A percentile compares a stretch with the other conserved stretches of the same genome.
These are phyloP conservation scores for Talaromyces liani DNA, from an alignment of 495 filamentous ascomycete species.

Conservation along the genomic window DNA sequence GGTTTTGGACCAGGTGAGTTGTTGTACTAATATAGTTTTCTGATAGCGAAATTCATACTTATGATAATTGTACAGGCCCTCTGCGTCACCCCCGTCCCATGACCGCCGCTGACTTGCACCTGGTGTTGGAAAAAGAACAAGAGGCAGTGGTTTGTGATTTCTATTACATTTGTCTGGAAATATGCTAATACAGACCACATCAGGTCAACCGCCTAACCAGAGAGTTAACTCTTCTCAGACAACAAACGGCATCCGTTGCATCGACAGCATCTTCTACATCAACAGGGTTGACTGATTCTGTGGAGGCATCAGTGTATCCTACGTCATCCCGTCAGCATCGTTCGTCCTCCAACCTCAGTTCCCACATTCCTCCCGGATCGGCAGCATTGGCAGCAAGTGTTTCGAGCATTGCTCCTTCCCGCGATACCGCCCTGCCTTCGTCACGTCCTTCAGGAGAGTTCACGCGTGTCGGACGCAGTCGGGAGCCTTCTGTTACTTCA, in stretches of 20 bases:
- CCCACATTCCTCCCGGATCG: constrained; percentile 40
- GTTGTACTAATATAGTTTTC: too few species aligned
- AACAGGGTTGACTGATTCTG: constrained; percentile 47
- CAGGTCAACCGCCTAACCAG: constrained; percentile 89
- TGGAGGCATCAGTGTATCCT: constrained; percentile 45
- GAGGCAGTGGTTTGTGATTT: constrained; percentile 71
- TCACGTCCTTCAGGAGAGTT: constrained; percentile 18
- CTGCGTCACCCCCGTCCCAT: constrained; percentile 76
- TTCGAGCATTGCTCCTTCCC: constrained; percentile 41
- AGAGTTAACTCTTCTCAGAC: constrained; percentile 72
- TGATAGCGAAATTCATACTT: too few species aligned
- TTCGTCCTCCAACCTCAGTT: constrained; percentile 56
- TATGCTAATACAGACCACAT: constrained; percentile 8
- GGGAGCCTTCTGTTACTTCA: constrained; percentile 36
- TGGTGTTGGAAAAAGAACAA: constrained; percentile 85
- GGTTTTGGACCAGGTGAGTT: constrained; percentile 48
- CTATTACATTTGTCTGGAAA: background rate
- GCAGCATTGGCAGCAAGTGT: constrained; percentile 34
- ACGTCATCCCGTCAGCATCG: constrained; percentile 56
- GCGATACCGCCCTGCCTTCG: constrained; percentile 25
- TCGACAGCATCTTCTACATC: constrained; percentile 75
- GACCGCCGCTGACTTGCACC: constrained; percentile 79
- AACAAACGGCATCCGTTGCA: constrained; percentile 72
- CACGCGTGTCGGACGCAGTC: constrained; percentile 25
- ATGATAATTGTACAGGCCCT: constrained; percentile 36